Evolutionary conservation across 1,139 yeast species (phyloP), one percentile per base, ranked within the genome.

Genomic region (Scheffersomyces segobiensis): DNA sequence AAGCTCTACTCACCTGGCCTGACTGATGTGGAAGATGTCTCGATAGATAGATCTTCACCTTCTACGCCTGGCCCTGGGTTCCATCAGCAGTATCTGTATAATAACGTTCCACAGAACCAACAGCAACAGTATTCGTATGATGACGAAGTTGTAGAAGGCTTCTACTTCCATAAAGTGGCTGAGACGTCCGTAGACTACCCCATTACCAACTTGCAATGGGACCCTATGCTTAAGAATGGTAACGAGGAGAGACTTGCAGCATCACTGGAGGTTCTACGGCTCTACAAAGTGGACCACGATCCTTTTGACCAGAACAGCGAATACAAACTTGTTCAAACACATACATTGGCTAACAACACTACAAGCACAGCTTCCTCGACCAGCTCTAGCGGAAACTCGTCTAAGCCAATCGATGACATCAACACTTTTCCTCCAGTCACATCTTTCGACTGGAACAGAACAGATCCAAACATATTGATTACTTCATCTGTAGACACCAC

Each of bases 401-500:
- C 46, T n/a, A 53, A 39, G 46, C 24, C 19, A 49, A 49, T 18
- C 46, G 73, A 77, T 46, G 80, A 79, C 60, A 71, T 82, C 60
- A 81, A 80, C 69, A 84, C 83, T 19, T 77, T 85, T 56, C 95
- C 97, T 0, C 97, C 97, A 1, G 84, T 95, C 55, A 93, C 98
- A 0, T 88, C 97, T 5, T 92, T 95, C 69, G 98, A 95, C 73
- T 95, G 99, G 98, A 93, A 91, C 75, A 76, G 81, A 53, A 78
- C 82, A 3, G 95, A 91, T 66, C 85, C 92, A 7, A 84, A 85
- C 57, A 75, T 88, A 50, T 83, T 93, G 24, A 90, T 95, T 53
- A 92, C 98, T 1, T 87, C 96, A 60, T 88, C 96, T 42, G 92
- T 95, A 12, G 99, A 95, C 73, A 95, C 99, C 0, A 95, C 99